Evolutionary conservation across 768 basidiomycete genomes (phyloP), one percentile per base, ranked within the genome.

Genomic region (Rhizopogon vesiculosus): DNA sequence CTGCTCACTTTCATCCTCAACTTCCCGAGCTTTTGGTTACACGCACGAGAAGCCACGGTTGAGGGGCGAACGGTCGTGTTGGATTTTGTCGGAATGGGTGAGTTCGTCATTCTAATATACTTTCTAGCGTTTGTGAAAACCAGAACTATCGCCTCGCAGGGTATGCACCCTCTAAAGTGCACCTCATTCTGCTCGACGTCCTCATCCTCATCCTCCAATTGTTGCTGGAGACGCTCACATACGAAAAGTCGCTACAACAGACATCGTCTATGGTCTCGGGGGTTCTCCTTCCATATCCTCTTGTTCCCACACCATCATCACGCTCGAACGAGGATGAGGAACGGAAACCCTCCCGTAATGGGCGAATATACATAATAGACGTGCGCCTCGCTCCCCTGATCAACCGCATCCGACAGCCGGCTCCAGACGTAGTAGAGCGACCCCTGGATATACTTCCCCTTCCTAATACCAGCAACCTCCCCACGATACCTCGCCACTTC

Each of bases 51-150:
- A 40, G 79, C 80, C 5, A 71, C 80, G 51, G 67, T 76, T 29
- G 79, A 85, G 54, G 82, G 83, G n/a, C 76, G 84, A 61, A 74
- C 80, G 9, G 70, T 90, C 63, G 69, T 92, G 35, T 81, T 92
- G 57, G 89, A 91, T 66, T 91, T 91, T 64, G 79, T 91, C 56
- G 89, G 90, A 53, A 77, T 84, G 76, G 82, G 90, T 91, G 7
- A 50, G 18, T 54, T 28, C 15, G 16, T 13, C 28, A 42, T 25
- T 50, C 45, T 19, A 54, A 25, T 39, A 49, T 56, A 33, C 18
- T 38, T 8, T 31, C 25, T 39, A 18, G 35, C 62, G 42, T 29
- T 10, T 31, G 13, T 38, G 19, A 38, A 49, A 38, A 49, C 19
- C 5, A 22, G 9, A 38, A 49, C 48, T 3, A 49, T 38, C 15